Percentiles rank a stretch among this genome's conserved stretches.
Conservation (phyloP, 495 filamentous ascomycete species). For the Evernia prunastri region DNA sequence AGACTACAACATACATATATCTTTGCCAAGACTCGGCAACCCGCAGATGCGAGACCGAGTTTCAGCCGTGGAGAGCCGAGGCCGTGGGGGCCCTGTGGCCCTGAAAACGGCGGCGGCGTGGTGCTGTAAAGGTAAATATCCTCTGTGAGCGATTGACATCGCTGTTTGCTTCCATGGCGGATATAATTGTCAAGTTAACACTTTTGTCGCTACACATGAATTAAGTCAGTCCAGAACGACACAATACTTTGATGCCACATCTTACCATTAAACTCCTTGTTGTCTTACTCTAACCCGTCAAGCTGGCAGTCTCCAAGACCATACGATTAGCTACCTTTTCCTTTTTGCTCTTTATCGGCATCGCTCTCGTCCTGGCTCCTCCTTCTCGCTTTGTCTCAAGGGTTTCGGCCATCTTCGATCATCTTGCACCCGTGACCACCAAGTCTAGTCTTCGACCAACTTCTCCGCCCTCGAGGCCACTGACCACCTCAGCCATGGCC, state of each 20-base stretch:
- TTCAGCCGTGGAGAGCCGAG: background rate
- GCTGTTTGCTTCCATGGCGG: background rate
- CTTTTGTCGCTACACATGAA: background rate
- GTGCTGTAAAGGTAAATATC: background rate
- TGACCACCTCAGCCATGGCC: conserved; percentile 63
- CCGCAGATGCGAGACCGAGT: background rate
- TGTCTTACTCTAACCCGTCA: conserved; percentile 10
- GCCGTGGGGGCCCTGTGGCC: too few relatives aligned
- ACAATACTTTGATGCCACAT: background rate
- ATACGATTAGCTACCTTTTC: conserved; percentile 44
- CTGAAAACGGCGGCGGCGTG: background rate
- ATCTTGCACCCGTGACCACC: conserved; percentile 31
- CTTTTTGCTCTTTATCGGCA: conserved; percentile 54
- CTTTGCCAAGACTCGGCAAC: too few relatives aligned
- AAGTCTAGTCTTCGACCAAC: conserved; percentile 20
- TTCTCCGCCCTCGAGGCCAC: conserved; percentile 35
- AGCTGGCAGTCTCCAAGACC: conserved; percentile 28
- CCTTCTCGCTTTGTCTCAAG: conserved; percentile 55
- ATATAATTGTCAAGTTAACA: background rate
- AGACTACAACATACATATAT: too few relatives aligned
- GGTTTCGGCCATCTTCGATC: conserved; percentile 55
- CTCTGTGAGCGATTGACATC: background rate
- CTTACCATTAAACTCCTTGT: background rate
- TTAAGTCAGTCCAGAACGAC: background rate
- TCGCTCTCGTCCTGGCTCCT: conserved; percentile 72